phyloP scores from a whole-genome alignment of 1,139 yeast species.

The Pichia cactophila region DNA sequence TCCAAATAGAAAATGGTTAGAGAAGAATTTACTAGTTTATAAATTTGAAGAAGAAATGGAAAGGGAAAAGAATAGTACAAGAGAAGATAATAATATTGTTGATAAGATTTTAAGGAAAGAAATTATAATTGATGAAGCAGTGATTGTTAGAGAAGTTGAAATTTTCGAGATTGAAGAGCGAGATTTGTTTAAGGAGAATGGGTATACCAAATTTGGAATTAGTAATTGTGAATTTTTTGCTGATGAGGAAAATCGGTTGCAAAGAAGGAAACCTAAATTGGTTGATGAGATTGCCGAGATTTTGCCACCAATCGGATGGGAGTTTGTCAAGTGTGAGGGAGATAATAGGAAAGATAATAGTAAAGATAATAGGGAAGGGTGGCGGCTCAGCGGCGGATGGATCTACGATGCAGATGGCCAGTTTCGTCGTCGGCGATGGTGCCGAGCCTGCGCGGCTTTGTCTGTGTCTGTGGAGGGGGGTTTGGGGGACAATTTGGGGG shows the following conservation, averaged over 20 bases:
- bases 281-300: constrained; percentile 49
- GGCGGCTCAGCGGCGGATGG: constrained; percentile 32
- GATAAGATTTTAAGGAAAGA: background rate
- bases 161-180: constrained; percentile 67
- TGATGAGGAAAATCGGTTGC: constrained; percentile 41
- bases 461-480: no score
- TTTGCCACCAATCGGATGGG: constrained; percentile 64
- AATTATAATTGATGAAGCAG: constrained; percentile 55
- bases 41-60: background rate
- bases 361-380: constrained; percentile 23
- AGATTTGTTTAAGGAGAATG: constrained; percentile 47
- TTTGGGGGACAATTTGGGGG: no score
- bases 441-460: background rate
- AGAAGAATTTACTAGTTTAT: no score
- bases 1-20: constrained; percentile 32
- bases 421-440: constrained; percentile 50
- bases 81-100: background rate
- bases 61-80: background rate
- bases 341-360: constrained; percentile 52
- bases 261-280: constrained; percentile 64
- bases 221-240: constrained; percentile 46
- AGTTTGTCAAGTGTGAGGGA: constrained; percentile 49
- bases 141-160: constrained; percentile 57
- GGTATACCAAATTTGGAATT: constrained; percentile 50
- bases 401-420: constrained; percentile 40